Conservation (phyloP, 306 rosid genomes). For the Dicorynia guianensis region DNA sequence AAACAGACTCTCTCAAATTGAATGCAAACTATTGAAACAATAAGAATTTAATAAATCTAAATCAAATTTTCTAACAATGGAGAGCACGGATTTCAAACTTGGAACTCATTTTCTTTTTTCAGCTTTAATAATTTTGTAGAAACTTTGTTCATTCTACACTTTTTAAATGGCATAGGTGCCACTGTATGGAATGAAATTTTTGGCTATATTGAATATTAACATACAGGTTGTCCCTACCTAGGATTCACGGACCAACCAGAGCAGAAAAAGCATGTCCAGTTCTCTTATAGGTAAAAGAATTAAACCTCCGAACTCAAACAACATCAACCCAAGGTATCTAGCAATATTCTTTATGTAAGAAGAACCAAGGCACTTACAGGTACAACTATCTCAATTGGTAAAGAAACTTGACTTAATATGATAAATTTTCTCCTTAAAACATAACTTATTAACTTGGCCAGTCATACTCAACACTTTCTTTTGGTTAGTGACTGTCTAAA, state of each 20-base stretch:
- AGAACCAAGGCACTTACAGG: not conserved
- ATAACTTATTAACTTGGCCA: not conserved
- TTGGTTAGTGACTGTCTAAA: not conserved
- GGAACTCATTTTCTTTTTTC: slow-evolving; percentile 17
- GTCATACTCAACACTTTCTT: not conserved
- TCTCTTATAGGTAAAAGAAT: not conserved
- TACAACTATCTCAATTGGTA: too few species aligned
- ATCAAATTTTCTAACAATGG: slow-evolving; percentile 17
- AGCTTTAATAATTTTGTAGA: not conserved
- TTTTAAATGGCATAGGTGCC: not conserved
- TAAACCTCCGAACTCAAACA: not conserved
- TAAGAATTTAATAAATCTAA: slow-evolving; percentile 7
- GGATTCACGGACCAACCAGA: not conserved
- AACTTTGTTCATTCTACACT: not conserved
- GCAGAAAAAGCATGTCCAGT: not conserved
- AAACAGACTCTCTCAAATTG: slow-evolving; percentile 26
- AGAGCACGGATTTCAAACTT: not conserved
- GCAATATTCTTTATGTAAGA: not conserved
- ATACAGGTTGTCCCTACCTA: not conserved
- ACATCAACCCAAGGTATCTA: not conserved
- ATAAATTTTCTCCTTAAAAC: not conserved
- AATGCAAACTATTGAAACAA: slow-evolving; percentile 2
- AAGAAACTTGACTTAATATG: too few species aligned
- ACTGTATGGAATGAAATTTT: not conserved
- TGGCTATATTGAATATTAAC: not conserved